Evolutionary conservation across 768 basidiomycete species (phyloP), one percentile per base, ranked within the genome.

Genomic region (Lenzites betulinus): DNA sequence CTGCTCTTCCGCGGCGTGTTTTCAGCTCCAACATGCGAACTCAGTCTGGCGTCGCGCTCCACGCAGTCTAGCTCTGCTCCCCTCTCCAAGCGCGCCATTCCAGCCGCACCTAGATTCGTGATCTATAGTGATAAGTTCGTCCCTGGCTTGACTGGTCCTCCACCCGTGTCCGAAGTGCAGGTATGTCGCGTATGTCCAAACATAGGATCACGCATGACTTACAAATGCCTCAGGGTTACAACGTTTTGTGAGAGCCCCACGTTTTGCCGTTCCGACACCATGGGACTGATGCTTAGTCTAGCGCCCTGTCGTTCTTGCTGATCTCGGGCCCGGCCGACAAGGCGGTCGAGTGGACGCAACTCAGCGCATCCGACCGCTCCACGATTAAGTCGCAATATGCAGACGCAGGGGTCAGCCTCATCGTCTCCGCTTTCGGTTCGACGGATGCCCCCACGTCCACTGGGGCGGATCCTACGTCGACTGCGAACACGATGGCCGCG

Each of bases 351-450:
- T 86, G 85, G 85, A 79, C 78, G 5, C 66, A 69, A 43, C 70
- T 85, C 30, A 78, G 76, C 15, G 76, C 67, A 28, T 69, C 73
- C 8, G 75, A 85, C 51, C 79, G 87, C 36, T 66, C 79, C 42
- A 68, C 75, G 33, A 72, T 84, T 64, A 80, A 84, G 65, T 69
- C 80, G 0, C 75, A 82, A 54, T 89, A 87, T 66, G 74, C 77
- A 43, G 78, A 79, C 15, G 85, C 84, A 7, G 86, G 86, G 1
- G 80, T 87, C 69, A 82, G 79, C 57, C 70, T 87, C 23, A 81
- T 87, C 60, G 88, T 89, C 9, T 86, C 86, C 28, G 83, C 79
- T 1, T 89, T 87, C 66, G 87, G 86, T 33, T 75, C 85, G 1
- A 78, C 76, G 42, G 76, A 77, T 54, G 64, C 60, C 15, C 88